Base-by-base conservation (phyloP, 2,329 filamentous ascomycete species). In the Colletotrichum magnum region DNA sequence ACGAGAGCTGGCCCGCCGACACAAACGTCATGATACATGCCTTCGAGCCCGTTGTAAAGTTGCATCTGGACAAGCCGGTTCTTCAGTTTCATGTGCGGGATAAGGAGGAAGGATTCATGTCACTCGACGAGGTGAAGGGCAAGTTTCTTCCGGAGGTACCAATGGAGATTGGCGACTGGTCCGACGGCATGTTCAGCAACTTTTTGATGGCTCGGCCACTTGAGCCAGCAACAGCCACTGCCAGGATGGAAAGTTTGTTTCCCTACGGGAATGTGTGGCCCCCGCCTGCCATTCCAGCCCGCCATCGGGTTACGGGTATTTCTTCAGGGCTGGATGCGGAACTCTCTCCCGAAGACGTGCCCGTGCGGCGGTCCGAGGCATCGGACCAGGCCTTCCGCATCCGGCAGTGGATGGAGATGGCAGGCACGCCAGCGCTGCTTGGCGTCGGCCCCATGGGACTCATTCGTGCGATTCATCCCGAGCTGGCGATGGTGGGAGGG, bases 51-150 rank as follows among this genome's bases (percentile, higher is more conserved):
- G 81, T 83, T 6, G 86, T 95, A 15, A 87, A 85, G 48, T 84
- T 97, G 5, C 93, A 95, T 80, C 83, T 94, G 15, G 92, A 95
- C 75, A 90, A 89, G 74, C 93, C 94, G 0, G 85, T 95, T 1
- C 74, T 94, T 36, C 84, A 89, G 52, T 84, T 93, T 48, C 84
- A 76, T 12, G 71, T 76, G 15, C 51, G 52, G 43, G 43, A 61
- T n/a, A 39, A 21, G 50, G 57, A 63, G 10, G 59, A 61, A 13
- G 21, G 24, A 51, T 61, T 45, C 13, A 16, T 28, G 13, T 43
- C 50, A 7, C 39, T 43, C 36, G 32, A 53, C 1, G 47, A 36
- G 13, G 43, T 53, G 48, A 61, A 53, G 1, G 50, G 39, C 43
- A 48, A 83, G 6, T 88, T 88, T 70, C 80, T 79, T 65, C 78